Conservation (phyloP, 1,284 basidiomycete species). For the Malassezia cuniculi region DNA sequence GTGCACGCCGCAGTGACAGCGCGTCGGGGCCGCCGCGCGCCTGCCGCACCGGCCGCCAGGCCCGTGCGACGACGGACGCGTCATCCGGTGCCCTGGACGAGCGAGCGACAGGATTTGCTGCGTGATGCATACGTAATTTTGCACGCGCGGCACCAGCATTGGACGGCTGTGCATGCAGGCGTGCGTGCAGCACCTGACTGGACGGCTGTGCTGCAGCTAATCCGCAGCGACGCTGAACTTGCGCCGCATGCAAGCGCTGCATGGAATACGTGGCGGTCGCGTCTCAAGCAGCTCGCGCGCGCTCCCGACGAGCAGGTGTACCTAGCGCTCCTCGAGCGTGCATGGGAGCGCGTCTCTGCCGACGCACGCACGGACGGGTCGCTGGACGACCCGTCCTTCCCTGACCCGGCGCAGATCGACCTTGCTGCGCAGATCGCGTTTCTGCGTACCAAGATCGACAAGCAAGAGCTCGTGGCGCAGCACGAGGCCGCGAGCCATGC, state of each 20-base stretch:
- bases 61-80: not conserved
- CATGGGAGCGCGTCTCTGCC: conserved; percentile 65
- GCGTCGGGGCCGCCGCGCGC: not conserved
- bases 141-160: conserved; percentile 56
- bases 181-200: conserved; percentile 52
- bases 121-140: conserved; percentile 72
- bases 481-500: conserved; percentile 16
- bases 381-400: conserved; percentile 60
- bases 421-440: conserved; percentile 60
- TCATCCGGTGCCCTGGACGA: conserved; percentile 4
- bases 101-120: conserved; percentile 56
- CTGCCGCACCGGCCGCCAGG: not conserved
- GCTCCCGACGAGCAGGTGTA: conserved; percentile 60
- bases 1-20: conserved; percentile 2
- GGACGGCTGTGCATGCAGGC: not conserved
- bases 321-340: conserved; percentile 63
- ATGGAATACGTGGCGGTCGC: conserved; percentile 47
- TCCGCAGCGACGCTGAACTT: conserved; percentile 49
- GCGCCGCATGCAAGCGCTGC: conserved; percentile 48
- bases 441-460: conserved; percentile 66
- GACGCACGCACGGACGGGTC: conserved; percentile 56
- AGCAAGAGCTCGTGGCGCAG: conserved; percentile 49
- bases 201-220: conserved; percentile 62
- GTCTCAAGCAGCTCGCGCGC: conserved; percentile 53
- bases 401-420: conserved; percentile 61